A percentile compares a stretch with the other conserved stretches of the same genome.
phyloP scores from a whole-genome alignment of 2,329 filamentous ascomycete genomes.

The Blastomyces parvus region DNA sequence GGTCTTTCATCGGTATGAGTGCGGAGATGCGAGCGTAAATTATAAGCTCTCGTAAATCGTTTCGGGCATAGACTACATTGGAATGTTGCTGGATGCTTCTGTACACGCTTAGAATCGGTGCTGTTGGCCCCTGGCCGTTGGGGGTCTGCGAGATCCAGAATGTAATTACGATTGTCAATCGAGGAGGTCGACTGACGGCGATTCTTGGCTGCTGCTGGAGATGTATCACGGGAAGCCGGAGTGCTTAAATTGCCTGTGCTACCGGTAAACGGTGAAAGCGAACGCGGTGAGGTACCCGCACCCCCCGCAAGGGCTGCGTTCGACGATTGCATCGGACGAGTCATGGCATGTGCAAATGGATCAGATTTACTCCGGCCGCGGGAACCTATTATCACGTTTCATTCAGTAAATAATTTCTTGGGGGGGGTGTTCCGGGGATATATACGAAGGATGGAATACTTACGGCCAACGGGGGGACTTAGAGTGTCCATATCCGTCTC shows the following conservation, averaged over 20 bases:
- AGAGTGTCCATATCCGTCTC: constrained; percentile 64
- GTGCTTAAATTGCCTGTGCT: constrained; percentile 29
- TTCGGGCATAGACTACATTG: constrained; percentile 91
- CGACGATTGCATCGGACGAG: constrained; percentile 30
- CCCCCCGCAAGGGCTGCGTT: constrained; percentile 22
- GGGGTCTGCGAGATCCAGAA: constrained; percentile 83
- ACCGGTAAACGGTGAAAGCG: constrained; percentile 36
- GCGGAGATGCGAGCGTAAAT: constrained; percentile 84
- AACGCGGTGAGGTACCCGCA: constrained; percentile 29
- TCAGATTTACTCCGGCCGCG: constrained; percentile 54
- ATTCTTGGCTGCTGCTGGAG: constrained; percentile 32
- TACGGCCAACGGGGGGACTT: constrained; percentile 61
- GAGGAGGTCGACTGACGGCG: constrained; percentile 39
- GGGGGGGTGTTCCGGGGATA: not conserved
- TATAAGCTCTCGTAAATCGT: constrained; percentile 92
- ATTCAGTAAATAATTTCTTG: constrained; percentile 14
- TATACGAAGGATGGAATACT: constrained; percentile 14
- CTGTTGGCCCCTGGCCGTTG: constrained; percentile 60
- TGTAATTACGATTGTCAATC: constrained; percentile 58
- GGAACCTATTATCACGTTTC: constrained; percentile 34
- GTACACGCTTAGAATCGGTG: constrained; percentile 65
- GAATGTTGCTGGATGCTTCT: constrained; percentile 96
- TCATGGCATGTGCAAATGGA: constrained; percentile 43
- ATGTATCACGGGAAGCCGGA: constrained; percentile 36
- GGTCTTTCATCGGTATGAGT: constrained; percentile 96